These are phyloP conservation scores for Neofusicoccum umdonicola DNA, from an alignment of 2,329 filamentous ascomycete species.

Conservation along the genomic window DNA sequence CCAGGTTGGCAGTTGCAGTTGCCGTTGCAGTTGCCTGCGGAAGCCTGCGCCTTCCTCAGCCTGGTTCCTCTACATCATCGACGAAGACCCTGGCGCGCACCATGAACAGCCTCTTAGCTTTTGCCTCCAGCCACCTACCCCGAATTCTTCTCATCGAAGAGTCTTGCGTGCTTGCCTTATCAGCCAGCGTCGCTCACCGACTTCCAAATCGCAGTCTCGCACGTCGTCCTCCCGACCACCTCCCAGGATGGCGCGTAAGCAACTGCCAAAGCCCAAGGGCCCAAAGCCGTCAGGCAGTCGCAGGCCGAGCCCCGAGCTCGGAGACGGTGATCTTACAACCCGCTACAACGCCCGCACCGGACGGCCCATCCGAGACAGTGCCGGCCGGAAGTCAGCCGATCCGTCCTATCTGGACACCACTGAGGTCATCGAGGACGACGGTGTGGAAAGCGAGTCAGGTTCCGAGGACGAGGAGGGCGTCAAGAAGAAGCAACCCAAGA, in stretches of 20 bases:
- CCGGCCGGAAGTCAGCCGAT: slow-evolving; percentile 33
- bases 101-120: too few relatives aligned
- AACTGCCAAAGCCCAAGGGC: background rate
- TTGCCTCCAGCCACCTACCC: background rate
- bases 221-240: background rate
- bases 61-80: background rate
- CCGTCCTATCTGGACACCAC: slow-evolving; percentile 43
- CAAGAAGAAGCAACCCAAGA: slow-evolving; percentile 20
- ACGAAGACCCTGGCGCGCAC: background rate
- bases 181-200: background rate
- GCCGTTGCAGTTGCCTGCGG: background rate
- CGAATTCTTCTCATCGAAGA: background rate
- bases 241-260: background rate
- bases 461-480: slow-evolving; percentile 31
- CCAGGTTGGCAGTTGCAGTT: background rate
- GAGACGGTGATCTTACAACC: slow-evolving; percentile 22
- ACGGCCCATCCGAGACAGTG: slow-evolving; percentile 42
- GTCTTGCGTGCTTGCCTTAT: background rate
- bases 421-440: slow-evolving; percentile 34
- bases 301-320: slow-evolving; percentile 25
- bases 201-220: background rate
- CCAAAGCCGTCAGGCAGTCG: background rate
- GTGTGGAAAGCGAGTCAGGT: slow-evolving; percentile 32
- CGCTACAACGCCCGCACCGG: slow-evolving; percentile 38
- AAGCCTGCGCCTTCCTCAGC: background rate